Evolutionary conservation across 2,329 filamentous ascomycete species (phyloP).

Genomic region (Escovopsis weberi): DNA sequence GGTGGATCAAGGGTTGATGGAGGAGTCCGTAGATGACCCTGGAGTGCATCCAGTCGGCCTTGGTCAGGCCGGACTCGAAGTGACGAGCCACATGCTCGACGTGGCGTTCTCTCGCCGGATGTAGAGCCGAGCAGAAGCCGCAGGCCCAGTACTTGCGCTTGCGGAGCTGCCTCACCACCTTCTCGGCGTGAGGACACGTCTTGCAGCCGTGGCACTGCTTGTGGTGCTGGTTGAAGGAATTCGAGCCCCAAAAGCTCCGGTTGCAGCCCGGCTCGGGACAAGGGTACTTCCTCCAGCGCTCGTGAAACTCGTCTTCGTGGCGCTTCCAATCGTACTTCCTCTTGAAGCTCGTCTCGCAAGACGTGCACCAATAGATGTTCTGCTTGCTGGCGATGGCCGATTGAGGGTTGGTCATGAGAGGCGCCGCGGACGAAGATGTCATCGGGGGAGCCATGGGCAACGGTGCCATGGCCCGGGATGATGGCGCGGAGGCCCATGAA

Average conservation of each 20-base stretch:
- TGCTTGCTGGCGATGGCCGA: slow-evolving; percentile 19
- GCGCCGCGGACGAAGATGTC: slow-evolving; percentile 12
- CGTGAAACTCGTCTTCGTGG: slow-evolving; percentile 56
- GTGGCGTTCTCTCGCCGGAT: slow-evolving; percentile 49
- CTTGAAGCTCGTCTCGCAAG: slow-evolving; percentile 50
- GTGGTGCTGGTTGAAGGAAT: slow-evolving; percentile 54
- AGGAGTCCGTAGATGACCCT: slow-evolving; percentile 52
- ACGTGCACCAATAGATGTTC: slow-evolving; percentile 42
- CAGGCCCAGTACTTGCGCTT: slow-evolving; percentile 56
- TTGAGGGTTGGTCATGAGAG: slow-evolving; percentile 19
- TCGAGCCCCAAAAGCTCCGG: slow-evolving; percentile 52
- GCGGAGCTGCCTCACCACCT: slow-evolving; percentile 45
- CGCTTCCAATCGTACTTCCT: slow-evolving; percentile 56
- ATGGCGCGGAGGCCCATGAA: slow-evolving; percentile 24
- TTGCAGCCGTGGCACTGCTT: slow-evolving; percentile 50
- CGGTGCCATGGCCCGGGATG: slow-evolving; percentile 21
- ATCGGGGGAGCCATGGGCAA: slow-evolving; percentile 21
- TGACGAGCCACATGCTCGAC: slow-evolving; percentile 56
- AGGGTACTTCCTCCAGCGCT: slow-evolving; percentile 52
- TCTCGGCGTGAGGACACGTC: slow-evolving; percentile 50
- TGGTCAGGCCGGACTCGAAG: slow-evolving; percentile 48
- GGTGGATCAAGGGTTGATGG: slow-evolving; percentile 48
- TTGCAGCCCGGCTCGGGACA: slow-evolving; percentile 50
- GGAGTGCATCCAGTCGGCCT: slow-evolving; percentile 54
- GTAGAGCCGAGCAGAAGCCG: slow-evolving; percentile 50